Base-by-base conservation (phyloP, 306 rosid genomes). In the Gynostemma pentaphyllum region DNA sequence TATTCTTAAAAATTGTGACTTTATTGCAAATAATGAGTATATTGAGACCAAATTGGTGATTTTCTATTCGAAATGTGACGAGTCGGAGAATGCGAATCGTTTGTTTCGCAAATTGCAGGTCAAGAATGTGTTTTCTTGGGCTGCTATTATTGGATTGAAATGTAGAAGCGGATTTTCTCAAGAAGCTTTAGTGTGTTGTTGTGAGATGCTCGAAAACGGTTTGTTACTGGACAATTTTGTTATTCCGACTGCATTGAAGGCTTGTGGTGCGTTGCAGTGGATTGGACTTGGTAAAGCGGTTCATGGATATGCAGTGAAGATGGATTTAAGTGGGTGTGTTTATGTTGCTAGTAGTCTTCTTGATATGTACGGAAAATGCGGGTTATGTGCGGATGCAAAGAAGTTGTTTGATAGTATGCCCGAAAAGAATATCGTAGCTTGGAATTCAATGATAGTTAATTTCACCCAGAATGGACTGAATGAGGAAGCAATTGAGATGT, bases 311-410 rank as follows among this genome's bases (percentile, higher is more conserved):
- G 80, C 69, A 10, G 52, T 77, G 19, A 91, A 91, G 71, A 75
- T 46, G 76, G 79, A 78, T 36, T 70, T 77, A 2, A 62, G 65
- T 16, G 74, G 52, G 26, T 87, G 97, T 67, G 87, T 83, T 8
- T 87, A 77, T 70, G 95, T 87, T 21, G 75, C 83, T 5, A 81
- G 83, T 69, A 78, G 95, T 73, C 85, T 87, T 12, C 82, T 75
- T 7, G 97, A 85, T 69, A 90, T 87, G 96, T 90, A 90, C 65
- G 97, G 97, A 2, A 91, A 91, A 68, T 87, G 96, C 61, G 87
- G 89, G 49, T 45, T 51, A 50, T 64, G 84, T 48, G 80, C 75
- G 53, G 82, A 82, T 64, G 97, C 95, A 57, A 71, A 70, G 66
- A 83, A 42, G 81, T 81, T 83, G 80, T 91, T 91, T 45, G 91